Conservation (phyloP, 371 early-diverging fungal genomes). For the Rhizopus delemar region DNA sequence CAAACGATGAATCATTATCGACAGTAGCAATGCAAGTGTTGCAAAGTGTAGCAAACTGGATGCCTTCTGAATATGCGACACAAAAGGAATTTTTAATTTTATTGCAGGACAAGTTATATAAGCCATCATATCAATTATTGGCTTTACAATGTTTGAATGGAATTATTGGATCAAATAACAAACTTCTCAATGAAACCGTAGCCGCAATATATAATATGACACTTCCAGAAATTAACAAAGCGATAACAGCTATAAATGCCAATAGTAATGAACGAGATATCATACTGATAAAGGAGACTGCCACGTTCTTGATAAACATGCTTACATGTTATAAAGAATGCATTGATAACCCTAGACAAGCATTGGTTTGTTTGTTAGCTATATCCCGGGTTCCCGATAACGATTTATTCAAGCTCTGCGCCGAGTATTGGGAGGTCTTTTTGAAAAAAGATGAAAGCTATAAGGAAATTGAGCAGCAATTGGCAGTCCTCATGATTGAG, state of each 20-base stretch:
- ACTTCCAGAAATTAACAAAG: conserved; percentile 4
- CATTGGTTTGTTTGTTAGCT: conserved; percentile 81
- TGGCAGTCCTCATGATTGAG: conserved; percentile 89
- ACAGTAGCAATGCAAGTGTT: conserved; percentile 87
- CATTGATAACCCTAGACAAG: conserved; percentile 51
- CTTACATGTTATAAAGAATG: conserved; percentile 72
- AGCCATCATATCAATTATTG: conserved; percentile 3
- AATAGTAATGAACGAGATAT: neutral
- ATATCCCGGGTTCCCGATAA: conserved; percentile 89
- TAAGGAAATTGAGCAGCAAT: conserved; percentile 67
- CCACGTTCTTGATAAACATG: conserved; percentile 77
- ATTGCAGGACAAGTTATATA: conserved; percentile 10
- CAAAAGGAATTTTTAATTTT: conserved; percentile 17
- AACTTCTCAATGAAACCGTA: neutral
- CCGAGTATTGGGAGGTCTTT: conserved; percentile 94
- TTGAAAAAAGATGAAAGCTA: conserved; percentile 24
- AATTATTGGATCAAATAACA: conserved; percentile 13
- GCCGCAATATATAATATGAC: neutral
- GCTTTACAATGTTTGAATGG: conserved; percentile 27
- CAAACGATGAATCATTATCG: conserved; percentile 66
- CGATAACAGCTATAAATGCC: neutral
- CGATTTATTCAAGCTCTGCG: conserved; percentile 94
- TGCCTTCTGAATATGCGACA: conserved; percentile 22
- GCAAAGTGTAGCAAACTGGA: conserved; percentile 27
- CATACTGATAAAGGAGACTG: conserved; percentile 27